Base-by-base conservation (phyloP, 306 rosid species). In the Cyamopsis tetragonoloba region DNA sequence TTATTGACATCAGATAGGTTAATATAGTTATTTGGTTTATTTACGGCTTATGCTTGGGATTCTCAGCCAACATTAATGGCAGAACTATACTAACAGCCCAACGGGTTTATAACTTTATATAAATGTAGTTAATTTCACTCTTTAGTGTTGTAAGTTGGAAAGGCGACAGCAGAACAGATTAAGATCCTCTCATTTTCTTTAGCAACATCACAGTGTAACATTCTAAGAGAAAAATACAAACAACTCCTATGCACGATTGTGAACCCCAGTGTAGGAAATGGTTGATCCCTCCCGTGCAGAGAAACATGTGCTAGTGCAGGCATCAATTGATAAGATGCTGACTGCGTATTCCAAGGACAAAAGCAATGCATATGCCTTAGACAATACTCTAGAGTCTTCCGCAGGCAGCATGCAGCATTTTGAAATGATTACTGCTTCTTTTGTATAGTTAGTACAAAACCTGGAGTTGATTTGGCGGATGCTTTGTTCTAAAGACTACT, bases 281-380 rank as follows among this genome's bases (percentile, higher is more conserved):
- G 28, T 35, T 28, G 18, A 28, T 18, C 13, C 12, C 17, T 9
- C 12, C 17, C 1, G 24, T 38, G 3, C 28, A 24, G 54, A 10
- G 13, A 68, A 68, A 41, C 6, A 72, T 41, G 30, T 20, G 20
- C 26, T 13, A 18, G 70, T 38, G 43, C 56, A 41, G 26, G 28
- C 41, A 68, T 68, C 17, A 68, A 66, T 27, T 60, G n/a, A 7
- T 14, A 72, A 70, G 17, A 17, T 32, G 19, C 6, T 56, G 37
- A 31, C 31, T 48, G 24, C 71, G 48, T 13, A 38, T 62, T 54
- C 44, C 12, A 31, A 56, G 57, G 41, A 39, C 15, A 48, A 62
- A 35, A 60, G 7, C 12, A 7, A 18, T 41, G 68, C 14, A 31
- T 31, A 17, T 43, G 34, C 6, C 30, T 39, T 68, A 28, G 7